Conservation (phyloP, 306 rosid species). For the Amphicarpaea edgeworthii region DNA sequence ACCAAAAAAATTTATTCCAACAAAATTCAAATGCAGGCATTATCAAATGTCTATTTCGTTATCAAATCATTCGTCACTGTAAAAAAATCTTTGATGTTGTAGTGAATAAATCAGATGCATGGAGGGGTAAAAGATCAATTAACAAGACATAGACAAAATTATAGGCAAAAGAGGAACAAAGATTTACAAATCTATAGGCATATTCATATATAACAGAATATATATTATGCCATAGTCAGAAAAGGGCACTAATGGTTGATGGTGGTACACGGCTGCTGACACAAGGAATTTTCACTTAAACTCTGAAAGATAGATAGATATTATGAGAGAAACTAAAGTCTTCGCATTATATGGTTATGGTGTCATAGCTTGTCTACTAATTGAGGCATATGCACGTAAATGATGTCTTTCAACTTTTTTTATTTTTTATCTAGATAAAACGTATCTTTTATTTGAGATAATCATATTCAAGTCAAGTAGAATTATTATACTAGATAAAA, state of each 20-base stretch:
- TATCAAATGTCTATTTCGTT: neutral
- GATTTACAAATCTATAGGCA: slow-evolving; percentile 8
- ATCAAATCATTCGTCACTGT: neutral
- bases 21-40: no score
- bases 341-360: slow-evolving; percentile 47
- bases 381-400: slow-evolving; percentile 49
- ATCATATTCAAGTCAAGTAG: no score
- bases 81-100: neutral
- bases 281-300: slow-evolving; percentile 20
- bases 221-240: neutral
- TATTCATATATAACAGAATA: neutral
- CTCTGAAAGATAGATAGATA: no score
- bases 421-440: no score
- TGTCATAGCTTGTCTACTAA: slow-evolving; percentile 43
- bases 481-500: no score
- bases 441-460: no score
- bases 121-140: neutral
- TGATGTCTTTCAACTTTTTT: slow-evolving; percentile 62
- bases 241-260: neutral
- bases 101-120: neutral
- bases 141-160: neutral
- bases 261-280: slow-evolving; percentile 51
- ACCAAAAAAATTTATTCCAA: neutral
- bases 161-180: neutral
- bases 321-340: no score